Conservation (phyloP, 371 early-diverging fungal species). For the Phascolomyces articulosus region DNA sequence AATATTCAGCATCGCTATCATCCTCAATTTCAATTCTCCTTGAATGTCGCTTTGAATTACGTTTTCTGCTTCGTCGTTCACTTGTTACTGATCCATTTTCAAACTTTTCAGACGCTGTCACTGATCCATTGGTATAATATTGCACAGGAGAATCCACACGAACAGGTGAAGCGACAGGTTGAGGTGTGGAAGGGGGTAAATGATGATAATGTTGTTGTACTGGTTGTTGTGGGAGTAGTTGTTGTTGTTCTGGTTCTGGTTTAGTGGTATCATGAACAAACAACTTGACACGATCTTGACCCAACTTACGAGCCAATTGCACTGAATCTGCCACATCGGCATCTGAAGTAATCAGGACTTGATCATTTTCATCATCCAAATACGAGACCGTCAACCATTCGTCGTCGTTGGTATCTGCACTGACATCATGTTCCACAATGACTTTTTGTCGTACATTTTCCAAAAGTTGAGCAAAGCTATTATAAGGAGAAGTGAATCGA, state of each 20-base stretch:
- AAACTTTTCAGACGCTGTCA: background rate
- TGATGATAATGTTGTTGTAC: background rate
- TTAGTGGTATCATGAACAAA: slow-evolving; percentile 51
- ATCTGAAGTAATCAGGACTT: slow-evolving; percentile 74
- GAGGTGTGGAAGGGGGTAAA: background rate
- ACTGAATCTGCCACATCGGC: slow-evolving; percentile 84
- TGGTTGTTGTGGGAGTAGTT: background rate
- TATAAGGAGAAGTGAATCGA: slow-evolving; percentile 67
- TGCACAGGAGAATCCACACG: slow-evolving; percentile 13
- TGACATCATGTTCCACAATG: slow-evolving; percentile 22
- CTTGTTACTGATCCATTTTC: slow-evolving; percentile 2
- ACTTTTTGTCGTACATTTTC: slow-evolving; percentile 48
- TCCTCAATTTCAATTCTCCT: slow-evolving; percentile 6
- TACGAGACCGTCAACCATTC: slow-evolving; percentile 73
- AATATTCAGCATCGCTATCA: slow-evolving; percentile 4
- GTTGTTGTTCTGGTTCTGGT: slow-evolving; percentile 1
- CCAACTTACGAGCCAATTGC: slow-evolving; percentile 68
- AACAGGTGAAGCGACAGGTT: background rate
- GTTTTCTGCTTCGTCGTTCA: slow-evolving; percentile 4
- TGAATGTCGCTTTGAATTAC: slow-evolving; percentile 7
- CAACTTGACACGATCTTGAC: slow-evolving; percentile 74
- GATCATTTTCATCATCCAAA: slow-evolving; percentile 87
- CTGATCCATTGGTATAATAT: slow-evolving; percentile 6
- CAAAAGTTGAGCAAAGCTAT: slow-evolving; percentile 51
- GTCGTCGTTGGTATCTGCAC: slow-evolving; percentile 2